Conservation (phyloP, 805 yeast species). For the Yamadazyma takamatsuzukensis region DNA sequence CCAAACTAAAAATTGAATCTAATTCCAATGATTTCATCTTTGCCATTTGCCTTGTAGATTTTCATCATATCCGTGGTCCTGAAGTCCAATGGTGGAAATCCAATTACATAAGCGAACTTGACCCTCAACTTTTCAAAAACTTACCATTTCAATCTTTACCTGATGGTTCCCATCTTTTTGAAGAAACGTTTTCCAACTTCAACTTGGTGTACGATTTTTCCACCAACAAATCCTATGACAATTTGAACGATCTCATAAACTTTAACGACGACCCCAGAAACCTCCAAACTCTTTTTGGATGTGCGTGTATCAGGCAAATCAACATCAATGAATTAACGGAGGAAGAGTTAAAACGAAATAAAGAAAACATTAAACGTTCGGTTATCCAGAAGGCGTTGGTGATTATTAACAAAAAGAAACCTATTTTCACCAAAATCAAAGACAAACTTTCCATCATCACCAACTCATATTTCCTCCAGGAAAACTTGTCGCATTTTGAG, state of each 20-base stretch:
- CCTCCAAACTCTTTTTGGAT: constrained; percentile 79
- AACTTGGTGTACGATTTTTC: constrained; percentile 71
- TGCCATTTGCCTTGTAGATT: constrained; percentile 87
- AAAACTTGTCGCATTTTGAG: constrained; percentile 65
- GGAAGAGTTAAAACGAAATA: constrained; percentile 42
- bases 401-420: constrained; percentile 71
- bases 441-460: constrained; percentile 91
- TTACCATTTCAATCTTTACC: constrained; percentile 94
- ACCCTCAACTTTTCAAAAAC: constrained; percentile 65
- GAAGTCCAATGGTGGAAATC: constrained; percentile 86
- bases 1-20: constrained; percentile 7
- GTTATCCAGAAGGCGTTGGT: constrained; percentile 91
- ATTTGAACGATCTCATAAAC: constrained; percentile 30
- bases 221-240: constrained; percentile 42
- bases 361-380: constrained; percentile 76
- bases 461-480: constrained; percentile 78
- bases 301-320: constrained; percentile 88
- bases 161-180: constrained; percentile 91
- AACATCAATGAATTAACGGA: constrained; percentile 53
- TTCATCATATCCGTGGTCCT: constrained; percentile 90
- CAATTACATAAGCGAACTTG: constrained; percentile 36
- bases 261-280: constrained; percentile 38
- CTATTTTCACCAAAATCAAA: constrained; percentile 81
- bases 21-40: constrained; percentile 47
- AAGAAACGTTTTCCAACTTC: constrained; percentile 90